Conservation (phyloP, 2,329 filamentous ascomycete species). For the Fusarium coffeatum region DNA sequence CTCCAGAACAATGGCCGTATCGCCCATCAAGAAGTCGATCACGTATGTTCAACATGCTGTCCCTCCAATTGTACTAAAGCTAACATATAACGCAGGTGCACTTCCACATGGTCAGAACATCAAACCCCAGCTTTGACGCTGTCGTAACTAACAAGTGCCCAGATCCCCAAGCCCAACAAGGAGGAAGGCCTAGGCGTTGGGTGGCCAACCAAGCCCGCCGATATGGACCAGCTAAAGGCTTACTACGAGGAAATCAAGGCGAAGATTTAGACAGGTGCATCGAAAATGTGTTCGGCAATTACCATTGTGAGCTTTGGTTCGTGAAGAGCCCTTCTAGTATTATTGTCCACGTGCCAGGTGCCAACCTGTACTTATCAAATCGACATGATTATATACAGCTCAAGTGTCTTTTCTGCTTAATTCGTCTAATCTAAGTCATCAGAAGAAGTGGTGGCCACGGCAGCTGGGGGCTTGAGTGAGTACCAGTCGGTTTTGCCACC, state of each 20-base stretch:
- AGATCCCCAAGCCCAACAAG: constrained; percentile 95
- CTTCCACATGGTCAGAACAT: constrained; percentile 81
- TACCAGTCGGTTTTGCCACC: constrained; percentile 81
- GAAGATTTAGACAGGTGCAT: constrained; percentile 74
- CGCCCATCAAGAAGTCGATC: constrained; percentile 92
- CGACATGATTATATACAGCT: constrained; percentile 20
- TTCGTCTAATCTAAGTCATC: constrained; percentile 60
- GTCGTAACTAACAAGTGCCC: constrained; percentile 14
- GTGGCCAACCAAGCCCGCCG: constrained; percentile 80
- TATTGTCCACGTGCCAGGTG: constrained; percentile 25
- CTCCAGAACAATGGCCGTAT: constrained; percentile 94
- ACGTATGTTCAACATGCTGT: constrained; percentile 68
- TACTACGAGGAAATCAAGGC: constrained; percentile 86
- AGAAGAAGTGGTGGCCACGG: constrained; percentile 50
- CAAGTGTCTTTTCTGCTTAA: constrained; percentile 15
- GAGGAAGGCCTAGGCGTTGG: constrained; percentile 80
- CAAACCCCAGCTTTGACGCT: not conserved
- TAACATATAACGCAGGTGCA: constrained; percentile 71
- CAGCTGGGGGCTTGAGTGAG: constrained; percentile 46
- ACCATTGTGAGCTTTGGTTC: constrained; percentile 10
- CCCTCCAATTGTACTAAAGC: not conserved
- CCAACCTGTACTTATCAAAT: constrained; percentile 2
- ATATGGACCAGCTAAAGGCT: constrained; percentile 86
- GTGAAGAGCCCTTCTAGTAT: constrained; percentile 30
- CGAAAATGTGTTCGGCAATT: not conserved